phyloP scores from a whole-genome alignment of 2,329 filamentous ascomycete species.

The Colletotrichum graminicola region DNA sequence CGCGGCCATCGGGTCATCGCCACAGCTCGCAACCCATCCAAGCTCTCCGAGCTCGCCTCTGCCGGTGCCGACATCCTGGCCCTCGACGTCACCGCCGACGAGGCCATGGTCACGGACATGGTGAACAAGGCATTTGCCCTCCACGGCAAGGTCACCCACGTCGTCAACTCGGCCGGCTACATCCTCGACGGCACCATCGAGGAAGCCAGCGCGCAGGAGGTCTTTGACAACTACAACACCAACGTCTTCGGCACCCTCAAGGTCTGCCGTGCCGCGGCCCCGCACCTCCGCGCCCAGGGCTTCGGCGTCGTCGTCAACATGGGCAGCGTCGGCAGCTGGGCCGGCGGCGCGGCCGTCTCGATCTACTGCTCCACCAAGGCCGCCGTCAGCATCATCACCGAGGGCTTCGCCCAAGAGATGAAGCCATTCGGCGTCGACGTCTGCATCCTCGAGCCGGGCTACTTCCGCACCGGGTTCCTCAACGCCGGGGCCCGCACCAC shows the following conservation, averaged over 20 bases:
- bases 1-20: slow-evolving; percentile 64
- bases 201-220: slow-evolving; percentile 54
- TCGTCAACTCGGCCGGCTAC: slow-evolving; percentile 63
- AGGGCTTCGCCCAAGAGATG: slow-evolving; percentile 59
- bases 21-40: slow-evolving; percentile 57
- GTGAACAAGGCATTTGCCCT: slow-evolving; percentile 51
- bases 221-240: slow-evolving; percentile 59
- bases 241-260: slow-evolving; percentile 67
- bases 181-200: slow-evolving; percentile 58
- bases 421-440: slow-evolving; percentile 59
- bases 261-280: slow-evolving; percentile 61
- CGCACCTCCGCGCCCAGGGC: slow-evolving; percentile 57
- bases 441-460: slow-evolving; percentile 62
- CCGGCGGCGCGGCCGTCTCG: slow-evolving; percentile 52
- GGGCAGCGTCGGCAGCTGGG: slow-evolving; percentile 61
- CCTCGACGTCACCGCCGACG: slow-evolving; percentile 61
- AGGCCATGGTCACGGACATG: slow-evolving; percentile 51
- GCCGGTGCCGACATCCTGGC: slow-evolving; percentile 57
- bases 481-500: slow-evolving; percentile 49
- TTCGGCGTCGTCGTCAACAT: slow-evolving; percentile 57
- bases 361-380: slow-evolving; percentile 61
- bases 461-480: slow-evolving; percentile 65
- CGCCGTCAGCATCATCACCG: slow-evolving; percentile 58
- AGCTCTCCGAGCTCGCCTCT: slow-evolving; percentile 56
- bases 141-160: slow-evolving; percentile 58